These are phyloP conservation scores for Chondrostereum purpureum DNA, from an alignment of 1,284 basidiomycete species.

Conservation along the genomic window DNA sequence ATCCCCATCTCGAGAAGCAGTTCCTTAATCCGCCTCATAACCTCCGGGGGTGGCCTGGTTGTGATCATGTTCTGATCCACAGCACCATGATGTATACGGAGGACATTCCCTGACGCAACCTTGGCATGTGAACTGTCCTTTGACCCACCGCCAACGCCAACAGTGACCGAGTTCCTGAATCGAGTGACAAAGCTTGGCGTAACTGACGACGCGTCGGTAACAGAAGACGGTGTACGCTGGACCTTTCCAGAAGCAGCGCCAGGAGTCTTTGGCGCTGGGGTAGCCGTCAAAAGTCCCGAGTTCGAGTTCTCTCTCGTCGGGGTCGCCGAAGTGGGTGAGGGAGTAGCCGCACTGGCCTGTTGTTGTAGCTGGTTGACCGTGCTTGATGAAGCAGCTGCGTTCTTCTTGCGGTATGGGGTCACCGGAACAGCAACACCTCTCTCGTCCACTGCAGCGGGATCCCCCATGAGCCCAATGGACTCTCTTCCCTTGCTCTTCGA, in stretches of 20 bases:
- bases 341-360: constrained; percentile 4
- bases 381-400: constrained; percentile 25
- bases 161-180: constrained; percentile 41
- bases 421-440: constrained; percentile 14
- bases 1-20: constrained; percentile 89
- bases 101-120: constrained; percentile 30
- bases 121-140: constrained; percentile 12
- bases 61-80: constrained; percentile 92
- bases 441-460: constrained; percentile 13
- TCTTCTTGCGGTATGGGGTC: constrained; percentile 12
- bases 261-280: constrained; percentile 1
- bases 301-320: constrained; percentile 13
- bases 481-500: constrained; percentile 55
- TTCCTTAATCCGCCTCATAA: constrained; percentile 78
- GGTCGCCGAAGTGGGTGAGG: constrained; percentile 18
- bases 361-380: constrained; percentile 24
- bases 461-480: constrained; percentile 27
- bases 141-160: constrained; percentile 29
- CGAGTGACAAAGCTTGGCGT: constrained; percentile 41
- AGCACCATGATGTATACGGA: constrained; percentile 87
- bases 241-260: constrained; percentile 22
- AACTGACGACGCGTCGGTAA: constrained; percentile 30
- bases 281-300: neutral
- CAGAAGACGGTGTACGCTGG: constrained; percentile 37
- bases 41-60: constrained; percentile 75